Base-by-base conservation (phyloP, 177 flowering plant genomes). In the Vitis hybrid region DNA sequence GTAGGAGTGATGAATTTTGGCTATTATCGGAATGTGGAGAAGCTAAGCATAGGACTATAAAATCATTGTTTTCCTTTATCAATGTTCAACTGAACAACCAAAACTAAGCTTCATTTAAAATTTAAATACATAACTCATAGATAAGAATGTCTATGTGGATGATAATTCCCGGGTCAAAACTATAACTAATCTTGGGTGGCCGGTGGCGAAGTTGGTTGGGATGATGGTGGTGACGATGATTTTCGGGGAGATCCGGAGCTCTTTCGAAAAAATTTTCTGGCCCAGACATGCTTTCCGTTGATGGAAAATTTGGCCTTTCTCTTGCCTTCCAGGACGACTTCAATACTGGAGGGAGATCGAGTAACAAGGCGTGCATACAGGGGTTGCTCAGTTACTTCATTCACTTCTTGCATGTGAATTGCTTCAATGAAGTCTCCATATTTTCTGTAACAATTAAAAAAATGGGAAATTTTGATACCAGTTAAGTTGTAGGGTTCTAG, bases 301-400 rank as follows among this genome's bases (percentile, higher is more conserved):
- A 83, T 81, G 21, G 68, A 11, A 35, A 79, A 81, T 24, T 83
- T 79, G 1, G 74, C 78, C 18, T 65, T 75, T 24, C 4, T 13
- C 58, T 55, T 55, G 2, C 75, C 75, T 0, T 60, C 60, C 1
- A 85, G 73, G 1, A 82, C 62, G 1, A 15, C n/a, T 0, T 60
- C 61, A 14, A 84, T 73, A 18, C 2, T 24, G 1, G 67, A 21
- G 13, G 55, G 55, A 0, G 79, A 50, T 0, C 55, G 72, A 11
- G 75, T 70, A 18, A 87, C 87, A 48, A 87, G 70, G 3, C 82
- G 57, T 0, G 89, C 90, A 66, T 72, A 88, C 11, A 86, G 56
- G 3, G 75, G 70, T 57, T 88, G 90, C 68, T 78, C 78, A 11
- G 35, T 75, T 21, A 19, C 68, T 0, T 24, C 3, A 35, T 35